phyloP scores from a whole-genome alignment of 768 basidiomycete genomes.

The Pleurotus giganteus region DNA sequence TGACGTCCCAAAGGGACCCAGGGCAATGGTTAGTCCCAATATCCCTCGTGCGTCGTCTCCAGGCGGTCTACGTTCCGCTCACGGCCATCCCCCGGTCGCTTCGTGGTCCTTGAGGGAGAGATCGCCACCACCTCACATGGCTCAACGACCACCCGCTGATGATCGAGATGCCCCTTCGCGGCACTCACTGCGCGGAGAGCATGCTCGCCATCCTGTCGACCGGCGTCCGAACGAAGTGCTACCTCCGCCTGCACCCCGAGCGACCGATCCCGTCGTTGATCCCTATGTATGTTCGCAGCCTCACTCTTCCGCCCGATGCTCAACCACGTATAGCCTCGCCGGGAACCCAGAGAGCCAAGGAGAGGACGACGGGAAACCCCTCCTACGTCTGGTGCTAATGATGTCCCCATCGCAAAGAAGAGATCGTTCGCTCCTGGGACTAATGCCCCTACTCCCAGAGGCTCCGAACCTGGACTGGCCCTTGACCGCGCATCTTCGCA shows the following conservation, averaged over 20 bases:
- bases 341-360: conserved; percentile 24
- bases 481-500: neutral
- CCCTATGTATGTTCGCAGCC: neutral
- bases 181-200: neutral
- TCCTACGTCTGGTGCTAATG: conserved; percentile 33
- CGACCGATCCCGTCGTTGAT: neutral
- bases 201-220: neutral
- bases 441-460: conserved; percentile 13
- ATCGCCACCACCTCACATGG: conserved; percentile 11
- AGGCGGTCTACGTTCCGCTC: neutral
- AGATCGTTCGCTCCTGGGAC: conserved; percentile 14
- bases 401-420: conserved; percentile 33
- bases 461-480: neutral
- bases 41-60: conserved; percentile 1
- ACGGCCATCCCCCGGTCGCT: neutral
- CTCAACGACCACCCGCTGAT: conserved; percentile 1
- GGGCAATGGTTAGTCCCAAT: conserved; percentile 25
- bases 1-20: conserved; percentile 21
- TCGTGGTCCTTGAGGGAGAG: conserved; percentile 6
- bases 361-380: conserved; percentile 20
- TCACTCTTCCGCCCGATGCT: neutral
- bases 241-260: conserved; percentile 3
- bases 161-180: neutral
- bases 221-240: conserved; percentile 2
- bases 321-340: neutral